phyloP scores from a whole-genome alignment of 495 filamentous ascomycete species.

The Rhizodiscina lignyota region DNA sequence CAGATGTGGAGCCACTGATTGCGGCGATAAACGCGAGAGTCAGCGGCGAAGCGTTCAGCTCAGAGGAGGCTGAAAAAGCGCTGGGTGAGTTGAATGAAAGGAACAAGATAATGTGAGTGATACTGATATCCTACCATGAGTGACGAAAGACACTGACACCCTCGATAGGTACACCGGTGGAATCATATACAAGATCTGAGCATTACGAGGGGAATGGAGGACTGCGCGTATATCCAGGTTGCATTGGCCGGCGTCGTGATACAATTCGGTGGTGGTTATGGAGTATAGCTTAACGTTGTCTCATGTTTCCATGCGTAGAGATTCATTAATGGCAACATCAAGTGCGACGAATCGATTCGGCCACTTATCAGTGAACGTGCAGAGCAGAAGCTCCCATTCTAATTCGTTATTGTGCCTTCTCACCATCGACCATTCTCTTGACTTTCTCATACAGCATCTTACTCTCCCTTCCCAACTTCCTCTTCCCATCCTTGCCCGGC shows the following conservation, averaged over 20 bases:
- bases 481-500: conserved; percentile 61
- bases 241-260: too few species aligned
- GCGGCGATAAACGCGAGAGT: conserved; percentile 63
- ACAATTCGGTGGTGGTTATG: too few species aligned
- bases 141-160: conserved; percentile 10
- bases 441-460: conserved; percentile 68
- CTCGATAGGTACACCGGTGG: conserved; percentile 25
- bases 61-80: conserved; percentile 57
- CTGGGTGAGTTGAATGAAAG: conserved; percentile 60
- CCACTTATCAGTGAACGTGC: too few species aligned
- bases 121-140: neutral
- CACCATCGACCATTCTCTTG: conserved; percentile 44
- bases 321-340: too few species aligned
- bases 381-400: too few species aligned
- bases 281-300: too few species aligned
- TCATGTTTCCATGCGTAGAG: too few species aligned
- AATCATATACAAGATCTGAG: conserved; percentile 33
- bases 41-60: conserved; percentile 41
- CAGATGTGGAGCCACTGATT: conserved; percentile 56
- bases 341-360: too few species aligned
- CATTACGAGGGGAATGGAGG: neutral
- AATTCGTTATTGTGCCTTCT: too few species aligned
- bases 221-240: too few species aligned
- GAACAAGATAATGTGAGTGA: conserved; percentile 85
- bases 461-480: conserved; percentile 74